Base-by-base conservation (phyloP, 345 rosid species). In the Xanthoceras sorbifolium region DNA sequence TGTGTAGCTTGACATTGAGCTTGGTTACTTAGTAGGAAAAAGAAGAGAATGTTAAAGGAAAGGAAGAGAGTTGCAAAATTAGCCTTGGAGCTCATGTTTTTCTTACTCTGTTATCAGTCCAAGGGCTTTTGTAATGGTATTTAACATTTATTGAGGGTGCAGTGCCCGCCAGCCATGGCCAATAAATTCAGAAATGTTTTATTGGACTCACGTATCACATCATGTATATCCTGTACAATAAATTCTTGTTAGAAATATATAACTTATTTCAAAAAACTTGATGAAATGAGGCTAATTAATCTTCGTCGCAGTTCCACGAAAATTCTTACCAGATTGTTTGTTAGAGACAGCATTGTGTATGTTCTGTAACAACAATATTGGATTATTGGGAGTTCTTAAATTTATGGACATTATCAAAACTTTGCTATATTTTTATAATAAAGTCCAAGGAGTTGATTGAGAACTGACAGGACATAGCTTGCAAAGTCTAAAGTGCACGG, bases 61-160 rank as follows among this genome's bases (percentile, higher is more conserved):
- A 79, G 78, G 67, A 74, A 61, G 69, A 79, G 75, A 6, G 78
- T 54, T 36, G 44, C 64, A 32, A 64, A 61, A 42, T 69, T 6
- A 14, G 76, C n/a, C 59, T 50, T 66, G 17, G 71, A 65, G 73
- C 60, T 71, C 81, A 72, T 78, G 46, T 3, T 42, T 42, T 42
- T 42, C 46, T 2, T 42, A 40, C 44, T 40, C 44, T 42, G n/a
- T n/a, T 42, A 42, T 10, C 46, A 42, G 46, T 9, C 46, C 14
- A 4, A 26, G 64, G 25, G 32, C 25, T n/a, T 57, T n/a, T 25
- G n/a, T 25, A 15, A 61, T 61, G 12, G 34, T 23, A 61, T 61
- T n/a, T n/a, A n/a, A n/a, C n/a, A n/a, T n/a, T 3, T 61, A 60
- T 61, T 11, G 31, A 31, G 5, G 32, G 26, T 59, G 14, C n/a